These are phyloP conservation scores for Exophiala sp. DNA, from an alignment of 2,329 filamentous ascomycete genomes.

Conservation along the genomic window DNA sequence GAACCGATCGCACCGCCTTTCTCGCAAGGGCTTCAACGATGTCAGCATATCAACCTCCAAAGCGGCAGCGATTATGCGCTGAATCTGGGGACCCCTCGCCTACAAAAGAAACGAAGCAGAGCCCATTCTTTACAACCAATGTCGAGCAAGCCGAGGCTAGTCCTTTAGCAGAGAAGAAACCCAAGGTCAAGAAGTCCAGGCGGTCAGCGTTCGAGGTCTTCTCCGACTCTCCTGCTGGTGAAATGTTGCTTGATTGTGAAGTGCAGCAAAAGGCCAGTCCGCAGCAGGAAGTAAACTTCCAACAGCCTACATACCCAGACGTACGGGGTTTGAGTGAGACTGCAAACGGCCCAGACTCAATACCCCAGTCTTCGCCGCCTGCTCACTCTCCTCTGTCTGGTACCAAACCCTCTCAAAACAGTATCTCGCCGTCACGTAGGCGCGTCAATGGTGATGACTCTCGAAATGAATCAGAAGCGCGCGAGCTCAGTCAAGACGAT, in stretches of 20 bases:
- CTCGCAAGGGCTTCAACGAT: slow-evolving; percentile 36
- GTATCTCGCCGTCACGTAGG: background rate
- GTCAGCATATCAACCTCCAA: slow-evolving; percentile 46
- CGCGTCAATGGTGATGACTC: background rate
- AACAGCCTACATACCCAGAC: background rate
- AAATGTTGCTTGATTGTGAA: slow-evolving; percentile 46
- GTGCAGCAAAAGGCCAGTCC: slow-evolving; percentile 25
- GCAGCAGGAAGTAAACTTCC: background rate
- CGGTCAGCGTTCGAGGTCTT: slow-evolving; percentile 48
- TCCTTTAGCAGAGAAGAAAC: slow-evolving; percentile 37
- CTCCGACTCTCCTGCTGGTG: slow-evolving; percentile 52
- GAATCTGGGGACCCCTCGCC: slow-evolving; percentile 39
- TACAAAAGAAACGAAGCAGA: slow-evolving; percentile 38
- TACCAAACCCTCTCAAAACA: background rate
- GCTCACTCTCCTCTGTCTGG: background rate
- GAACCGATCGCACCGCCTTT: slow-evolving; percentile 42
- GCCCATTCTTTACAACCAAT: slow-evolving; percentile 46
- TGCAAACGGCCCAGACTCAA: slow-evolving; percentile 17
- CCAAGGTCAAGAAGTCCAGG: slow-evolving; percentile 39
- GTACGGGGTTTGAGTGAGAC: background rate
- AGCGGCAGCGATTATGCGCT: slow-evolving; percentile 52
- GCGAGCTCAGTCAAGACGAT: slow-evolving; percentile 14
- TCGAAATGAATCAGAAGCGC: background rate
- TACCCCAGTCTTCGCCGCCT: slow-evolving; percentile 26
- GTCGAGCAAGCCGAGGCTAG: slow-evolving; percentile 33